Conservation (phyloP, 1,284 basidiomycete genomes). For the Leccinum pachyderme region DNA sequence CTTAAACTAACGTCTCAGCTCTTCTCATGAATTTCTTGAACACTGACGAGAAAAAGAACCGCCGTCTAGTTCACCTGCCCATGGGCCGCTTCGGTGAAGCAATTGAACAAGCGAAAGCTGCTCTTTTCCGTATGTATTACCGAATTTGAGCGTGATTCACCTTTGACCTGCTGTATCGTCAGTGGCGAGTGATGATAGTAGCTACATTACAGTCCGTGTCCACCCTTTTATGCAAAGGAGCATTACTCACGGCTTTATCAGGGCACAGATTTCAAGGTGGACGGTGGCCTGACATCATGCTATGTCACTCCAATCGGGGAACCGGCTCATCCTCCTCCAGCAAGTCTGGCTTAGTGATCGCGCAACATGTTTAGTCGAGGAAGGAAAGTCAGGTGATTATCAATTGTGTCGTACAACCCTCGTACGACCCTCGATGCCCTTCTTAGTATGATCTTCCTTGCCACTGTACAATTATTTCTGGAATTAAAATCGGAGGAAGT, state of each 20-base stretch:
- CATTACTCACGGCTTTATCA: conserved; percentile 40
- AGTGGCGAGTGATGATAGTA: conserved; percentile 86
- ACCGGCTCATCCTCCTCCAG: conserved; percentile 61
- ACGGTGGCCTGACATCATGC: conserved; percentile 86
- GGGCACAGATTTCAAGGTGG: conserved; percentile 92
- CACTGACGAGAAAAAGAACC: conserved; percentile 93
- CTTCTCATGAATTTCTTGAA: conserved; percentile 97
- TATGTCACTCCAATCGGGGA: conserved; percentile 85
- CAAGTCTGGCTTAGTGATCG: conserved; percentile 47
- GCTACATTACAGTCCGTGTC: conserved; percentile 72
- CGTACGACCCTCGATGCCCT: no score
- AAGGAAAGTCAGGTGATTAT: not conserved
- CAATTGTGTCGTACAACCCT: not conserved
- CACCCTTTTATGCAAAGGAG: conserved; percentile 1
- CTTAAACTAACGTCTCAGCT: conserved; percentile 43
- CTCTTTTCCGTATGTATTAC: conserved; percentile 76
- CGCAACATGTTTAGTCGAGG: not conserved
- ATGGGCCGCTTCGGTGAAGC: conserved; percentile 98
- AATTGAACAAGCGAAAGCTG: conserved; percentile 88
- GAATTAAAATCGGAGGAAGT: not conserved
- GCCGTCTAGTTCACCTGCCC: conserved; percentile 88
- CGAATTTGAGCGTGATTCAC: not conserved
- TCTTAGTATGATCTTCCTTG: not conserved
- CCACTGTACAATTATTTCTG: not conserved
- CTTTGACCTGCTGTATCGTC: conserved; percentile 12